Conservation (phyloP, 768 basidiomycete species). For the Boletus tomentosulus region DNA sequence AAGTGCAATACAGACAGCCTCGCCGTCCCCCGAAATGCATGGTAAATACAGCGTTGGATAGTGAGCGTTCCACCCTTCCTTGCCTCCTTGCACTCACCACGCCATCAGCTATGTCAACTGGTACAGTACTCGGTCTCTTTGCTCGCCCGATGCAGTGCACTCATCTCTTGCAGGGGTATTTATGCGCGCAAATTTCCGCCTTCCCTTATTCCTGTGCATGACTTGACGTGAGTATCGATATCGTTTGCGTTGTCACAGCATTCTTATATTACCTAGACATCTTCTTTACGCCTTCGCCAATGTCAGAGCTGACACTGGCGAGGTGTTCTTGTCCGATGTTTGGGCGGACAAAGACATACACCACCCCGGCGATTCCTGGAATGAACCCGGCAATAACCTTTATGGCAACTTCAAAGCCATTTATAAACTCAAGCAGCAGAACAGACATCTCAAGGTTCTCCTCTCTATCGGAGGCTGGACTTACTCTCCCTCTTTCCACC, state of each 20-base stretch:
- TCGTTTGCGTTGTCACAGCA: not conserved
- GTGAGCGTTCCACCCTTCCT: conserved; percentile 41
- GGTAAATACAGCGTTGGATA: conserved; percentile 81
- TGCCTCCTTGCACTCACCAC: conserved; percentile 4
- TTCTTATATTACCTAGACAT: conserved; percentile 47
- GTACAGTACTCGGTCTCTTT: conserved; percentile 32
- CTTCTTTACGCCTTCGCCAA: conserved; percentile 94
- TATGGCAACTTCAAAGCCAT: conserved; percentile 96
- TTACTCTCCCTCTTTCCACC: conserved; percentile 83
- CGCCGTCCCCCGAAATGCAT: conserved; percentile 33
- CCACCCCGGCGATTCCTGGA: conserved; percentile 93
- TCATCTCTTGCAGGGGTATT: conserved; percentile 65
- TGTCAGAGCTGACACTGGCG: conserved; percentile 75
- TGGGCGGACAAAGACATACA: conserved; percentile 99
- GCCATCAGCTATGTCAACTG: conserved; percentile 69
- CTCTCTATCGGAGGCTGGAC: conserved; percentile 97
- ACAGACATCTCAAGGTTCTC: conserved; percentile 75
- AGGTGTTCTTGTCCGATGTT: conserved; percentile 80
- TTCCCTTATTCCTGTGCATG: conserved; percentile 70
- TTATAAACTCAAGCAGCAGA: conserved; percentile 82
- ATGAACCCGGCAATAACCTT: conserved; percentile 83
- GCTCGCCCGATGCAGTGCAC: not conserved
- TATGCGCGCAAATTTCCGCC: conserved; percentile 93
- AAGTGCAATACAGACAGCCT: conserved; percentile 10
- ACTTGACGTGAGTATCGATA: conserved; percentile 68